Base-by-base conservation (phyloP, 2,329 filamentous ascomycete species). In the Orbilia brochopaga region DNA sequence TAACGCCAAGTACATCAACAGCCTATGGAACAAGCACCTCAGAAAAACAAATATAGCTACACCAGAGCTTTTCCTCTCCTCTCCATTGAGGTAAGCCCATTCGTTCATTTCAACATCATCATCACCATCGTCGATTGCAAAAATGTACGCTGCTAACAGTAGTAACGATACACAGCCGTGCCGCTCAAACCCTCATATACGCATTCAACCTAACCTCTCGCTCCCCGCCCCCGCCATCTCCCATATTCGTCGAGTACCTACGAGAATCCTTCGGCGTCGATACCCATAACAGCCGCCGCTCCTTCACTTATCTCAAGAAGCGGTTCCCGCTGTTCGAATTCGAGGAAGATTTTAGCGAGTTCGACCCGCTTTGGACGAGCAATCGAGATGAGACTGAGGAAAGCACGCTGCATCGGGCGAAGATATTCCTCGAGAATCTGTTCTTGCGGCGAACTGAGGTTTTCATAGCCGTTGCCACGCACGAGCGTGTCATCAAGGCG, bases 191-290 rank as follows among this genome's bases (percentile, higher is more conserved):
- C 17, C 60, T 72, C 23, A 52, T 61, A 30, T 61, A 65, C 57
- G 32, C 67, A 23, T 72, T 72, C 51, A 59, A 72, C 53, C 51
- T 72, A 13, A 70, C 53, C 10, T 50, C 53, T 24, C 48, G 60
- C 23, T 30, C 40, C n/a, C 60, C 67, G 15, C 50, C 32, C n/a
- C 67, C 67, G 2, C 55, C 67, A 21, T 65, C 67, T 6, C 67
- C 67, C 19, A 56, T 72, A 30, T 72, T 72, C 30, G 56, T 72
- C 55, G 67, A 72, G 46, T 64, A 56, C 32, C 51, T 72, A 42
- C 67, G 67, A n/a, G 67, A 72, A 56, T 61, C 67, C 53, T 65
- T 65, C 44, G 67, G 67, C 51, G 67, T 72, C 42, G 67, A 72
- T 24, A 72, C 67, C 17, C 67, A 72, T 30, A 72, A 57, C 48